Evolutionary conservation across 2,329 filamentous ascomycete genomes (phyloP).

Genomic region (Nigrospora osmanthi): DNA sequence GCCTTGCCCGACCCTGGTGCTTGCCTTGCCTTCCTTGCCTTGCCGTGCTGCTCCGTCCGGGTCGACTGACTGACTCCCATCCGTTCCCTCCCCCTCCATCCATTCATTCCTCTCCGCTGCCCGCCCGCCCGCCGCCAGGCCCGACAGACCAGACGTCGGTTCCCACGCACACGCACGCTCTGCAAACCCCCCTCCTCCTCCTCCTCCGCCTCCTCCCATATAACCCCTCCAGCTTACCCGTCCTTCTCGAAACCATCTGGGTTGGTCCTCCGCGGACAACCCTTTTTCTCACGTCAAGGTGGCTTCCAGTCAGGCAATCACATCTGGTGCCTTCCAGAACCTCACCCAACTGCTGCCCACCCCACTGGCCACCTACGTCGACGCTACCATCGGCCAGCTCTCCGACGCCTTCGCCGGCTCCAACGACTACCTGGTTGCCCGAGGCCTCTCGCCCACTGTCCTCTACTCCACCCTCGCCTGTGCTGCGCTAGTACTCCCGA

Average conservation of each 20-base stretch:
- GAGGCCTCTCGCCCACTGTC: conserved; percentile 39
- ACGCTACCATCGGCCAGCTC: conserved; percentile 41
- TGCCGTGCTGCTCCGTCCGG: background rate
- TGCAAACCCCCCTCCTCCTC: background rate
- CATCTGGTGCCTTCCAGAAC: conserved; percentile 55
- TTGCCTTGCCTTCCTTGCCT: background rate
- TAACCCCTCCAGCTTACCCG: background rate
- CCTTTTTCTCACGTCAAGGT: conserved; percentile 41
- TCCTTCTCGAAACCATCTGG: conserved; percentile 9
- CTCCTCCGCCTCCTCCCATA: background rate
- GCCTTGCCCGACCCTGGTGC: background rate
- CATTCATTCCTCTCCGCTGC: background rate
- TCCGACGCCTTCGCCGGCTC: conserved; percentile 38
- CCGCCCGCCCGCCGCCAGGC: too few species aligned
- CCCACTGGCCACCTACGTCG: conserved; percentile 44
- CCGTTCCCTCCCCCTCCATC: background rate
- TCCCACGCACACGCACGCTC: too few species aligned
- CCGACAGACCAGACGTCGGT: too few species aligned
- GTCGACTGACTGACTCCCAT: background rate
- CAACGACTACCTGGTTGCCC: conserved; percentile 43
- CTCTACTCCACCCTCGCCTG: conserved; percentile 43
- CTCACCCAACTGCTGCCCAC: conserved; percentile 41
- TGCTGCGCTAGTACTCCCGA: conserved; percentile 38
- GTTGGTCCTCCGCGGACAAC: conserved; percentile 31
- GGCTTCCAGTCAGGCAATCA: conserved; percentile 49